Percentiles rank a stretch among this genome's conserved stretches.
Conservation (phyloP, 192 early-diverging fungal species). For the Dispira simplex region DNA sequence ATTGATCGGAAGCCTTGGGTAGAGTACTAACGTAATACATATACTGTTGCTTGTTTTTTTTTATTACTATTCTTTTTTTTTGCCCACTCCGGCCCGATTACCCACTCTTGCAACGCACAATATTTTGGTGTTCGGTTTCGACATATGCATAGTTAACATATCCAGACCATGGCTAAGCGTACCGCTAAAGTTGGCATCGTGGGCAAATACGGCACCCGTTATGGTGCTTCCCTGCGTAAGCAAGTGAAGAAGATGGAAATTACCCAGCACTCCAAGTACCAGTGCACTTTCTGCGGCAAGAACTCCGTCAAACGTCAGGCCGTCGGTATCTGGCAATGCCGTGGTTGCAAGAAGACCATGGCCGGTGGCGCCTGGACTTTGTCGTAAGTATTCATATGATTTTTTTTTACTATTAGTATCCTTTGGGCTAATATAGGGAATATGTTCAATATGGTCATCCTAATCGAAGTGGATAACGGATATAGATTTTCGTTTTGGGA, state of each 20-base stretch:
- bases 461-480: not conserved
- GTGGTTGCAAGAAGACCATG: constrained; percentile 83
- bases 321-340: constrained; percentile 99
- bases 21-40: too few relatives aligned
- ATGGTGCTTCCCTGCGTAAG: constrained; percentile 99
- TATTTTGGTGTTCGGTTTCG: too few relatives aligned
- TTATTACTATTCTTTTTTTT: too few relatives aligned
- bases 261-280: constrained; percentile 99
- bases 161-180: constrained; percentile 55
- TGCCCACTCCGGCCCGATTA: too few relatives aligned
- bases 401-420: not conserved
- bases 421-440: not conserved
- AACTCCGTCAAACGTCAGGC: constrained; percentile 84
- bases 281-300: constrained; percentile 99
- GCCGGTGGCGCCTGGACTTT: constrained; percentile 98
- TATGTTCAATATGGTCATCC: not conserved
- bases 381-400: constrained; percentile 29
- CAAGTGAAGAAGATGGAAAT: constrained; percentile 98
- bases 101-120: too few relatives aligned
- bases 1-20: too few relatives aligned
- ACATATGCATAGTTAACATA: too few relatives aligned
- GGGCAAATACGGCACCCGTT: constrained; percentile 99
- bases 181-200: constrained; percentile 99
- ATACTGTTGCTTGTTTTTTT: too few relatives aligned
- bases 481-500: not conserved